A percentile compares a stretch with the other conserved stretches of the same genome.
These are phyloP conservation scores for Alternaria sp. DNA, from an alignment of 2,329 filamentous ascomycete genomes.

Conservation along the genomic window DNA sequence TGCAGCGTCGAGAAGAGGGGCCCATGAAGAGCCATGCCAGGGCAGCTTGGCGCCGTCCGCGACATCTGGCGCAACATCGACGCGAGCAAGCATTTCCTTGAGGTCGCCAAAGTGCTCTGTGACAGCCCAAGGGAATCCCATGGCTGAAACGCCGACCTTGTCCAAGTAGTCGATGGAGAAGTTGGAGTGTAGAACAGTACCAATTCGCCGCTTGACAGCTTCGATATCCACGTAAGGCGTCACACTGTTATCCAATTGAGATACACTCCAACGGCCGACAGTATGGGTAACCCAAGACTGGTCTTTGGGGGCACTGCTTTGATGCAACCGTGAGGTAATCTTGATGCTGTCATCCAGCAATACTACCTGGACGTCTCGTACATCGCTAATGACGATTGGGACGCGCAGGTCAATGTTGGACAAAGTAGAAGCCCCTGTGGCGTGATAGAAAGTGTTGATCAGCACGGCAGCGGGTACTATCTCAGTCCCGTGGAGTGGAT, in stretches of 20 bases:
- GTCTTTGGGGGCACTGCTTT: background rate
- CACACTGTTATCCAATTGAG: background rate
- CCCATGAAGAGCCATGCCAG: background rate
- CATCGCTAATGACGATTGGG: background rate
- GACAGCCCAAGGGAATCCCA: slow-evolving; percentile 53
- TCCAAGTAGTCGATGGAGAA: slow-evolving; percentile 16
- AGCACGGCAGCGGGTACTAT: background rate
- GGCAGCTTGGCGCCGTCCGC: background rate
- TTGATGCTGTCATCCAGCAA: background rate
- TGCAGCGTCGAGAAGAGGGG: background rate
- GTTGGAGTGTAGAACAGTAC: slow-evolving; percentile 24
- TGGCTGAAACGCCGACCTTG: slow-evolving; percentile 49
- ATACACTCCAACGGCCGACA: background rate
- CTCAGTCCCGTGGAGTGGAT: background rate
- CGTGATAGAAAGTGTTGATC: background rate
- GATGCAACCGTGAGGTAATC: background rate
- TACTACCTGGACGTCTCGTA: background rate
- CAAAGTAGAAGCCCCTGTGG: background rate
- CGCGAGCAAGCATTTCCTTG: slow-evolving; percentile 49
- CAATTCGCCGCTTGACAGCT: background rate
- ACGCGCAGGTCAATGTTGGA: background rate
- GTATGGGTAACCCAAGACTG: background rate
- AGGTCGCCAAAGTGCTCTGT: slow-evolving; percentile 47
- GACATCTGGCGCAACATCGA: slow-evolving; percentile 46
- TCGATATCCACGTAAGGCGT: background rate